phyloP scores from a whole-genome alignment of 2,329 filamentous ascomycete species.

The Penicillium verrucosum region DNA sequence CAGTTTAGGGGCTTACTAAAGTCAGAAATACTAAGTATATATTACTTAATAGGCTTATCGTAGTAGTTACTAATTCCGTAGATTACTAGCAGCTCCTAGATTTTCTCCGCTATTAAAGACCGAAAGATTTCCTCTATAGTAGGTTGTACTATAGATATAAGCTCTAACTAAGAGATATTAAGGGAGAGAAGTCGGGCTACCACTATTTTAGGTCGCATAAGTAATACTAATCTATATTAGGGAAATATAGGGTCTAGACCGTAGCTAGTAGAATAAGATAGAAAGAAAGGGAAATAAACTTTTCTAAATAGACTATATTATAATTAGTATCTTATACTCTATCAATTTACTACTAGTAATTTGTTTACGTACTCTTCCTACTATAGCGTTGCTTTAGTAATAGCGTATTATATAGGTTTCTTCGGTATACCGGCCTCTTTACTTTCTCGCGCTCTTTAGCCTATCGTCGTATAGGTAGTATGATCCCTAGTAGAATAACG shows the following conservation, averaged over 20 bases:
- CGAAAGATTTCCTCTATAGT: conserved; percentile 5
- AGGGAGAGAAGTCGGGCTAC: not conserved
- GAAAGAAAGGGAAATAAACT: not conserved
- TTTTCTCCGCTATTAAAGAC: conserved; percentile 5
- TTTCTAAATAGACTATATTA: too few species aligned
- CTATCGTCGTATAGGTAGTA: too few species aligned
- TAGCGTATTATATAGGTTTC: too few species aligned
- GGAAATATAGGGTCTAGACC: conserved; percentile 6
- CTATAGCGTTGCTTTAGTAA: too few species aligned
- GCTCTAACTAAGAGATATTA: not conserved
- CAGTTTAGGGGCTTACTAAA: conserved; percentile 1
- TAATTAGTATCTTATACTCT: too few species aligned
- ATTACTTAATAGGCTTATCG: conserved; percentile 6
- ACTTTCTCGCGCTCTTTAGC: too few species aligned
- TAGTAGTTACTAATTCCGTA: conserved; percentile 1
- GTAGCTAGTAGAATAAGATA: not conserved
- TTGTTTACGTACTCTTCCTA: too few species aligned
- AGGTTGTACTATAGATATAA: not conserved
- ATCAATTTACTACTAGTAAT: too few species aligned
- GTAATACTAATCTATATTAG: conserved; percentile 3
- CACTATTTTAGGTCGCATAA: not conserved
- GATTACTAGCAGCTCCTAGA: conserved; percentile 1
- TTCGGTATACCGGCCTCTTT: too few species aligned
- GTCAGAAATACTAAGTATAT: conserved; percentile 6
- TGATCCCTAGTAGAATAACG: too few species aligned